phyloP scores from a whole-genome alignment of 345 rosid genomes.

The Geranium brycei region DNA sequence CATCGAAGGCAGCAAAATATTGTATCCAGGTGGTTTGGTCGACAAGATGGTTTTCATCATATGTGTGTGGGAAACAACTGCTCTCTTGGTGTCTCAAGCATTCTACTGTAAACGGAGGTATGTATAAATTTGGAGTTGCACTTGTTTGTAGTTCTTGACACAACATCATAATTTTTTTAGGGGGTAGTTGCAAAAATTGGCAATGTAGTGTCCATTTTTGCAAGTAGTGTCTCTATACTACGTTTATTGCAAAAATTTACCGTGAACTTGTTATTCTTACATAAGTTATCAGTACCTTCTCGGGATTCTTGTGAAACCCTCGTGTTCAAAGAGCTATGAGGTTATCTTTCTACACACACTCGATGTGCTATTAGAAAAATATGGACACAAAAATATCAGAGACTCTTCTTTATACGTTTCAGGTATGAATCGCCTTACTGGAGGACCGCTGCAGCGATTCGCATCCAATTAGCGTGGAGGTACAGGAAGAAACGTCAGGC shows the following conservation, averaged over 20 bases:
- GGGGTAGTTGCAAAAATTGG: no score
- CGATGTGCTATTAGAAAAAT: neutral
- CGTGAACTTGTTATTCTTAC: no score
- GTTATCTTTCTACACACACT: slow-evolving; percentile 15
- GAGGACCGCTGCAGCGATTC: slow-evolving; percentile 47
- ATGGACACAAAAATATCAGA: neutral
- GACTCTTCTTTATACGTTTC: neutral
- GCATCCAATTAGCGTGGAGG: slow-evolving; percentile 81
- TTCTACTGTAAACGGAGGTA: slow-evolving; percentile 53
- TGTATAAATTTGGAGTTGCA: no score
- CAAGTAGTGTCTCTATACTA: no score
- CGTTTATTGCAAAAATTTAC: no score
- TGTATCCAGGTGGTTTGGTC: slow-evolving; percentile 43
- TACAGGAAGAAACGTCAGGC: slow-evolving; percentile 45
- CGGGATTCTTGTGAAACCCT: slow-evolving; percentile 48
- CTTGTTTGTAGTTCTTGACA: neutral
- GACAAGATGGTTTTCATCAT: slow-evolving; percentile 82
- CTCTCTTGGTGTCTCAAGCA: slow-evolving; percentile 82
- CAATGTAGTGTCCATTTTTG: no score
- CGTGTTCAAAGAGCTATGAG: slow-evolving; percentile 82
- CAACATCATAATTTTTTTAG: neutral
- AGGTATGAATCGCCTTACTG: slow-evolving; percentile 79
- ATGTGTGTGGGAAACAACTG: slow-evolving; percentile 87
- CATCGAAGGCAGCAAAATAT: slow-evolving; percentile 44
- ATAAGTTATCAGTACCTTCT: slow-evolving; percentile 54